Evolutionary conservation across 768 basidiomycete species (phyloP), one percentile per base, ranked within the genome.

Genomic region (Leccinum subtestaceum): DNA sequence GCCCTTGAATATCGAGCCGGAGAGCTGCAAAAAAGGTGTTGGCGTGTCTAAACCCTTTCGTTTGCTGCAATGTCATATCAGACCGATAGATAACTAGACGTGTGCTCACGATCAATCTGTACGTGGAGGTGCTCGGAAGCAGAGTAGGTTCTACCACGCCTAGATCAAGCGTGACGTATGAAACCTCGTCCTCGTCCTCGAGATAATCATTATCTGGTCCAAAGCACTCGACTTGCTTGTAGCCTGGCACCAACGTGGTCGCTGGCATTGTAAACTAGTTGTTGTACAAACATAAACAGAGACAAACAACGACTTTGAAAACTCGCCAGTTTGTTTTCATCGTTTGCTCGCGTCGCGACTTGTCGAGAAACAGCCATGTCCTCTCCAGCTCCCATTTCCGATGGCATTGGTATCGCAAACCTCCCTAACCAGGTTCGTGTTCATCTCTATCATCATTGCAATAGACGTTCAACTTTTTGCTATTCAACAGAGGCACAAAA

Each of bases 321-420:
- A 73, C 23, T 55, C 15, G 53, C 40, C 7, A 31, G 59, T 62
- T 65, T 48, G 36, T 65, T 68, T 70, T 65, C 46, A 7, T 46
- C 32, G 12, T 62, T 53, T 56, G 53, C 48, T 66, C 60, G 63
- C 55, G 67, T 68, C 56, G 59, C 60, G 40, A 43, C 40, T n/a
- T 56, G 40, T 63, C 53, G 60, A 72, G 60, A 55, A 63, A 53
- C 49, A 63, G 60, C 59, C 65, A 74, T 72, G 71, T 52, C 72
- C 38, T 57, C 68, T 53, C 62, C 69, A 27, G 65, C 66, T 32
- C 68, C 72, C 10, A 65, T 79, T 57, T 80, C 81, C 60, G 89
- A 91, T 75, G 91, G 92, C 63, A 93, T 94, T 74, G 93, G 93
- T 64, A 95, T 95, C 71, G 91, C 93, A 72, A 98, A 98, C 80